These are phyloP conservation scores for Epichloe baconii DNA, from an alignment of 2,329 filamentous ascomycete genomes.

Conservation along the genomic window DNA sequence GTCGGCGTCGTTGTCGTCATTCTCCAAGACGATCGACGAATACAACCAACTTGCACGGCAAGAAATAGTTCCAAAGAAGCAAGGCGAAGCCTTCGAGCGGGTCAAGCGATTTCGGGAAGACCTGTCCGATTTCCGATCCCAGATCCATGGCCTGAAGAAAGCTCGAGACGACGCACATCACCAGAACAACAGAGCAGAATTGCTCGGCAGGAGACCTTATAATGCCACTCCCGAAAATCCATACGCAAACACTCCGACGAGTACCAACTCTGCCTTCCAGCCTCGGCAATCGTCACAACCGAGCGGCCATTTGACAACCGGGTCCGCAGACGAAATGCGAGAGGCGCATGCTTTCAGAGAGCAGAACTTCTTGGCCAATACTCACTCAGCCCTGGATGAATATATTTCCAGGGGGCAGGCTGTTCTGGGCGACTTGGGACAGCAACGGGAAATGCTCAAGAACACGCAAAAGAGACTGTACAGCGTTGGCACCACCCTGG, in stretches of 20 bases:
- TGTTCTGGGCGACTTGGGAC: constrained; percentile 74
- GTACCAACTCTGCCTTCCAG: constrained; percentile 22
- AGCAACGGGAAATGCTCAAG: constrained; percentile 91
- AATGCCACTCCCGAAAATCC: constrained; percentile 80
- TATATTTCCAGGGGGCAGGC: constrained; percentile 85
- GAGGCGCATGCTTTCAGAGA: constrained; percentile 80
- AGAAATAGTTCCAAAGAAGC: constrained; percentile 81
- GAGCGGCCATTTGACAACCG: constrained; percentile 20
- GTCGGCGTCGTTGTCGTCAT: constrained; percentile 63
- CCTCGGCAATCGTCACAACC: constrained; percentile 29
- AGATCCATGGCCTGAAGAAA: constrained; percentile 66
- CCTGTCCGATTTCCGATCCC: constrained; percentile 63
- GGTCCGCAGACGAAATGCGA: constrained; percentile 50
- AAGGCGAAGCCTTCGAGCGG: constrained; percentile 78
- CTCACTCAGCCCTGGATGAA: constrained; percentile 79
- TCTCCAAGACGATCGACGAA: constrained; percentile 83
- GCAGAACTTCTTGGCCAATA: constrained; percentile 72
- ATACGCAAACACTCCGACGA: constrained; percentile 49
- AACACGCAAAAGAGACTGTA: constrained; percentile 85
- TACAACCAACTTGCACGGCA: constrained; percentile 76
- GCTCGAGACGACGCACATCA: constrained; percentile 63
- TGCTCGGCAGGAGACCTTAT: constrained; percentile 76
- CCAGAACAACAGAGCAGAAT: constrained; percentile 56
- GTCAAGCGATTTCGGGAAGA: constrained; percentile 77
- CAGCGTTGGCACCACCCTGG: constrained; percentile 84